A percentile compares a stretch with the other conserved stretches of the same genome.
These are phyloP conservation scores for Coemansia guatemalensis DNA, from an alignment of 192 early-diverging fungal species.

Conservation along the genomic window DNA sequence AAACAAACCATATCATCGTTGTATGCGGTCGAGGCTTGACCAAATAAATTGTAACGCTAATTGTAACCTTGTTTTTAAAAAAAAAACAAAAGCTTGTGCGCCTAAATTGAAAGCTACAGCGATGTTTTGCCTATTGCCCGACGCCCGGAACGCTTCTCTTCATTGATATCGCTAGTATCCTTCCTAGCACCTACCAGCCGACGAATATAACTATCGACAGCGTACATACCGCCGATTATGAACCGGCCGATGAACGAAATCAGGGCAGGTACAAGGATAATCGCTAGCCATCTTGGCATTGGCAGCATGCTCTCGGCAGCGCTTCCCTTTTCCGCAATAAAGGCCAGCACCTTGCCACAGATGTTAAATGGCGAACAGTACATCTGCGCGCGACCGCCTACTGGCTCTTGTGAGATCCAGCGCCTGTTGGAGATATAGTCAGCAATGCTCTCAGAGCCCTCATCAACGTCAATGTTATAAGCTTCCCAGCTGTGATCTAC, in stretches of 20 bases:
- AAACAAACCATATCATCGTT: not conserved
- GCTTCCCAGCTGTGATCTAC: constrained; percentile 27
- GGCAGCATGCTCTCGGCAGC: constrained; percentile 27
- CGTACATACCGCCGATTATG: constrained; percentile 46
- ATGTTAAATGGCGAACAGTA: constrained; percentile 48
- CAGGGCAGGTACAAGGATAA: constrained; percentile 40
- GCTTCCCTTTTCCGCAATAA: constrained; percentile 36
- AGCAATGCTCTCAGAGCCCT: constrained; percentile 10
- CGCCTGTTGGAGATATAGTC: constrained; percentile 34
- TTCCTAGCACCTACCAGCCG: not conserved
- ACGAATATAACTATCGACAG: constrained; percentile 18
- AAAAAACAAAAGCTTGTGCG: not conserved
- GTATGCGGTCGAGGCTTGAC: not conserved
- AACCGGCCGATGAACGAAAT: constrained; percentile 36
- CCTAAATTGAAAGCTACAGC: not conserved
- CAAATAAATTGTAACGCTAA: no score
- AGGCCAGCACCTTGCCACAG: constrained; percentile 31
- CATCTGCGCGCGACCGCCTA: constrained; percentile 10
- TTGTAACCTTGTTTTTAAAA: no score
- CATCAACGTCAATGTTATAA: constrained; percentile 15
- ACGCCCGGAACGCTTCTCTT: not conserved
- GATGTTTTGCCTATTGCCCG: not conserved
- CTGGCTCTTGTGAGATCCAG: constrained; percentile 5
- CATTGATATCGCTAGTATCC: no score
- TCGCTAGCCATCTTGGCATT: constrained; percentile 46